phyloP scores from a whole-genome alignment of 129 eudicot genomes.

The Mikania micrantha region DNA sequence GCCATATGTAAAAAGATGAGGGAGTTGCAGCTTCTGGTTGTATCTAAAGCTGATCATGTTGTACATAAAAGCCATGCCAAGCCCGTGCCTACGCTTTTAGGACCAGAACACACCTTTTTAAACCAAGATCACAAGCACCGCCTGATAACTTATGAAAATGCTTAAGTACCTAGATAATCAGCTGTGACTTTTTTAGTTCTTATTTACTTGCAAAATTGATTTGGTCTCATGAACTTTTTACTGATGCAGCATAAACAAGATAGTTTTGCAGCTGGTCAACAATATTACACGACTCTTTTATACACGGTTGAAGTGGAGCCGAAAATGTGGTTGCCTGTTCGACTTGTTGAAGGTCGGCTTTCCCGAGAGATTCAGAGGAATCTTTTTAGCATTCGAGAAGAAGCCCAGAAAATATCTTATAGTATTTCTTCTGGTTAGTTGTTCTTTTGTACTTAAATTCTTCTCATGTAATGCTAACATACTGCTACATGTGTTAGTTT shows the following conservation, averaged over 20 bases:
- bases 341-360: slow-evolving; percentile 71
- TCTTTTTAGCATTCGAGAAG: slow-evolving; percentile 58
- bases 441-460: slow-evolving; percentile 3
- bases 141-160: neutral
- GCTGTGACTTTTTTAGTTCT: neutral
- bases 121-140: no score
- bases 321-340: slow-evolving; percentile 84
- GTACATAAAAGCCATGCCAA: no score
- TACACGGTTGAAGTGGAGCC: slow-evolving; percentile 74
- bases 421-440: slow-evolving; percentile 1
- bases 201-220: neutral
- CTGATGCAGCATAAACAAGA: slow-evolving; percentile 31
- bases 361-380: slow-evolving; percentile 59
- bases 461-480: slow-evolving; percentile 5
- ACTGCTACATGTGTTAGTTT: neutral
- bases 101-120: no score
- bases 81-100: no score
- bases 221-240: neutral
- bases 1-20: no score
- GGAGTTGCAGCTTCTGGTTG: no score
- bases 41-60: no score
- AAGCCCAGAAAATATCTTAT: slow-evolving; percentile 34
- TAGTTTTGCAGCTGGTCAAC: slow-evolving; percentile 18
- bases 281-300: slow-evolving; percentile 44
- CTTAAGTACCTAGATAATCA: neutral